Base-by-base conservation (phyloP, 2,329 filamentous ascomycete species). In the Penicillium glabrum region DNA sequence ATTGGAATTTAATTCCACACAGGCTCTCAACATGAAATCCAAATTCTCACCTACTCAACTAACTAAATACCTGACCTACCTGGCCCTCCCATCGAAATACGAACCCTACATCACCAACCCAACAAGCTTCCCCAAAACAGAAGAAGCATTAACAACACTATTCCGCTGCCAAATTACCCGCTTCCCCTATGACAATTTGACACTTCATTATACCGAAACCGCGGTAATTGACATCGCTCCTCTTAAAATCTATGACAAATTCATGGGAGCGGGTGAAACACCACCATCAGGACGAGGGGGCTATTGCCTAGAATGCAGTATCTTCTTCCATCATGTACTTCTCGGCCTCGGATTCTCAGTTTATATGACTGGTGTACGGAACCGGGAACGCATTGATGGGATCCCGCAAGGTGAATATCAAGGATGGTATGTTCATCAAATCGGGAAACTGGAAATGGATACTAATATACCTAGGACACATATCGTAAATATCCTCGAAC, bases 301-400 rank as follows among this genome's bases (percentile, higher is more conserved):
- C 0, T 87, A 87, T 68, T 87, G 84, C 71, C 83, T 87, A 77
- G 84, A 86, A 65, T 77, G 77, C 26, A 81, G 76, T 53, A 76
- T 84, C 43, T 75, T 87, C 21, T 84, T 86, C 62, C 77, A 80
- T 61, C 75, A 83, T 60, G 69, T 84, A 13, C 73, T 86, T 5
- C 71, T 78, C 19, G 79, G 73, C 2, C 62, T 85, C n/a, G 82
- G 82, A 1, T 86, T 82, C 51, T 67, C 72, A 16, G 77, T 78
- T 1, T 85, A 84, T 63, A 76, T 79, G 1, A 79, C 79, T 0
- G 83, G 83, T 2, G 84, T 77, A 1, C 70, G 80, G 51, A 83
- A 79, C 46, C 56, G 71, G 1, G 39, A 44, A 1, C 48, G 69
- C 9, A 53, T 60, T 8, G 58, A 70, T 46, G 67, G 69, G 0